Conservation (phyloP, 495 filamentous ascomycete species). For the Tuber microsphaerosporum region DNA sequence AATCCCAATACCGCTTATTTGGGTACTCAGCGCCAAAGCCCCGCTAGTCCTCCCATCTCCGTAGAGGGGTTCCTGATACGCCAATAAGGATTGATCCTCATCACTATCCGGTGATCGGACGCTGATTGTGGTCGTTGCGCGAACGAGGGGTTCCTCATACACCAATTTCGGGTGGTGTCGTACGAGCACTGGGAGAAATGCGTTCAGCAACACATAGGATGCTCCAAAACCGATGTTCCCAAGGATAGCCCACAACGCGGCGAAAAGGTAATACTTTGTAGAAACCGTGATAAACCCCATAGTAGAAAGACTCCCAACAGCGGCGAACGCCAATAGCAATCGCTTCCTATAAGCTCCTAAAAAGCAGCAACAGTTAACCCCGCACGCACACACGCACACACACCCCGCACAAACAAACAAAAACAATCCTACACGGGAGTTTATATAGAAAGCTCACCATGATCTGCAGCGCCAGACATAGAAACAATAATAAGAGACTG, state of each 20-base stretch:
- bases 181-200: conserved; percentile 73
- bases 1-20: conserved; percentile 81
- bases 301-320: conserved; percentile 68
- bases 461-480: conserved; percentile 92
- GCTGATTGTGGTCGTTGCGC: conserved; percentile 19
- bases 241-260: conserved; percentile 73
- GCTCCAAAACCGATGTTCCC: conserved; percentile 75
- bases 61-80: conserved; percentile 35
- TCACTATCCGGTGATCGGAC: conserved; percentile 41
- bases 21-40: conserved; percentile 68
- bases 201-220: conserved; percentile 78
- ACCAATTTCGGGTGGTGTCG: conserved; percentile 60
- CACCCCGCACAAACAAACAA: not conserved
- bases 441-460: conserved; percentile 54
- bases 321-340: conserved; percentile 73
- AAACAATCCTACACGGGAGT: not conserved
- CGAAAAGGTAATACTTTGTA: conserved; percentile 67
- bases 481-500: conserved; percentile 88
- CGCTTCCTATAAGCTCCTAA: conserved; percentile 64
- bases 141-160: conserved; percentile 18
- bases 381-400: not conserved
- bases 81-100: conserved; percentile 42
- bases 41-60: conserved; percentile 41
- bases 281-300: conserved; percentile 83
- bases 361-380: conserved; percentile 11